Evolutionary conservation across 495 filamentous ascomycete species (phyloP), one percentile per base, ranked within the genome.

Genomic region (Pyronema domesticum): DNA sequence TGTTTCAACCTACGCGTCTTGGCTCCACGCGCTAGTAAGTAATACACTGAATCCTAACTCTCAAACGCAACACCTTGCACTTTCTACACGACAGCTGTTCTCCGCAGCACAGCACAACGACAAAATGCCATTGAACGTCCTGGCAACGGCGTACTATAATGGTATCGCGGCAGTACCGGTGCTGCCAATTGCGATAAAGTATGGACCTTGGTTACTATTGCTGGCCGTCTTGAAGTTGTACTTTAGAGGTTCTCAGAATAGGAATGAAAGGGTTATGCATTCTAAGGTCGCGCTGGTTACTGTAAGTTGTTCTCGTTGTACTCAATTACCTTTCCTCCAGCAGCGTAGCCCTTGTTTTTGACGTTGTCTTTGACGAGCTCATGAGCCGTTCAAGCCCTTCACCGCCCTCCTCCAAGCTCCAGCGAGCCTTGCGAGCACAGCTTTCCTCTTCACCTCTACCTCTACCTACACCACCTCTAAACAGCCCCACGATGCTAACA

Each of bases 231-330:
- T 93, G 35, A 96, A 95, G 71, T 72, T 73, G 65, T 94, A 81
- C 70, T 83, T 81, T 64, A 75, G 76, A 44, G 91, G 91, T 58
- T 78, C 82, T 8, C 69, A 67, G 62, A 94, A 87, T 67, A 65
- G 66, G 39, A 80, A 85, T 47, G 91, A 95, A 68, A 77, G 88
- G 50, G 70, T 85, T 59, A 88, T 96, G 85, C 85, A 94, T 64
- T 83, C 84, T 11, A 87, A 89, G 60, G 86, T 96, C 8, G 74
- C 94, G 19, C 82, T 99, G 76, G 79, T 99, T 8, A 99, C 91
- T 11, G 82, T 85, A 75, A 15, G 69, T 51, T 44, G 9, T 36
- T 19, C 39, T 43, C 13, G 40, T 35, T n/a, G 14, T n/a, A 36
- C 42, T 30, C 23, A 30, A 30, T 30, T 30, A 30, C 23, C 23